Evolutionary conservation across 2,329 filamentous ascomycete species (phyloP).

Genomic region (Botrytis hyacinthi): DNA sequence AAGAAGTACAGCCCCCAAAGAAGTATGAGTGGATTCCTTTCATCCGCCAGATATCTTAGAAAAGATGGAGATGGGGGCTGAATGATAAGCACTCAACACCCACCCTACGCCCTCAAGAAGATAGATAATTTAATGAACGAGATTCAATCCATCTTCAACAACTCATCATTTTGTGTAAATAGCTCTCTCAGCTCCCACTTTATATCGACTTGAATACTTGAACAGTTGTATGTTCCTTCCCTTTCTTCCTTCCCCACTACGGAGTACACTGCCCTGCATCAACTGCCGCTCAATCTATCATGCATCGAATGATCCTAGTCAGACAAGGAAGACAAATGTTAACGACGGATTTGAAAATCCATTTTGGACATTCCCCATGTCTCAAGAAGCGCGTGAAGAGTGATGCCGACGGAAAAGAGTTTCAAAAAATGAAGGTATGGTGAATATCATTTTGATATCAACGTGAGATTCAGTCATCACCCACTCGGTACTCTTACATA

Average conservation of each 20-base stretch:
- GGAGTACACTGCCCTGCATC: not conserved
- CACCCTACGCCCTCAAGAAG: not conserved
- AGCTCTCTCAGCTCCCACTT: not conserved
- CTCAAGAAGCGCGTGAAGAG: not conserved
- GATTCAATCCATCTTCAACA: not conserved
- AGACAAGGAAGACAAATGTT: conserved; percentile 5
- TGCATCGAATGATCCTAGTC: conserved; percentile 15
- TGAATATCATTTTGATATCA: not conserved
- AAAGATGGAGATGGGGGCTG: not conserved
- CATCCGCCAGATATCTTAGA: too few relatives aligned
- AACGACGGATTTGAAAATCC: conserved; percentile 1
- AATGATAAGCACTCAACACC: not conserved
- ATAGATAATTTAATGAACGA: not conserved
- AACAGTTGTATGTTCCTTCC: not conserved
- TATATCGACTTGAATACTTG: not conserved
- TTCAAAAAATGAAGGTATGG: not conserved
- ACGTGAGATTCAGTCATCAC: not conserved
- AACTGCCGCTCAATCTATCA: not conserved
- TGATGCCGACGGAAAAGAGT: not conserved
- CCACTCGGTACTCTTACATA: not conserved
- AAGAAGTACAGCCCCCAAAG: too few relatives aligned
- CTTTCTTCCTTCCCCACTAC: not conserved
- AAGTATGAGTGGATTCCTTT: not conserved
- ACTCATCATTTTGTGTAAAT: not conserved
- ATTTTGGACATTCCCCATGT: conserved; percentile 2